Evolutionary conservation across 768 basidiomycete species (phyloP).

Genomic region (Leccinum aurantiacum): DNA sequence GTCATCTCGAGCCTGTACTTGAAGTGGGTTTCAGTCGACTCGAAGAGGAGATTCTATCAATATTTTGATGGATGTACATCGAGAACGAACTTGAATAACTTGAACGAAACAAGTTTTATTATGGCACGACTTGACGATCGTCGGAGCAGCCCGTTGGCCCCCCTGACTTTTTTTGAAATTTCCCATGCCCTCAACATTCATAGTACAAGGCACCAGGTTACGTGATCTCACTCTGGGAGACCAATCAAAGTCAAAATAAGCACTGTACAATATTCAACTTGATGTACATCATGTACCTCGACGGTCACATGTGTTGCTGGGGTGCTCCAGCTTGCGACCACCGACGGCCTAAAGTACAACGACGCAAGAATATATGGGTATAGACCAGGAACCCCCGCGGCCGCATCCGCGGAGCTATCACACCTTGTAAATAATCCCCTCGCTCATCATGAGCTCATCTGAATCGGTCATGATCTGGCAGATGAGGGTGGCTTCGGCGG

Average conservation of each 20-base stretch:
- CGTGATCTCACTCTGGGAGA: no score
- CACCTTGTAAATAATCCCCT: constrained; percentile 83
- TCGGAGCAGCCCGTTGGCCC: no score
- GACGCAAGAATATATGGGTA: not conserved
- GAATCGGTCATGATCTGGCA: constrained; percentile 72
- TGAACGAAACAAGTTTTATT: not conserved
- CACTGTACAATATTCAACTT: no score
- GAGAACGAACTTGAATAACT: not conserved
- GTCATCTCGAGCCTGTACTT: not conserved
- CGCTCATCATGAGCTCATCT: constrained; percentile 82
- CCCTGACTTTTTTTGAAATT: no score
- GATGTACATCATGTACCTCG: no score
- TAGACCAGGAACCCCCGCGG: not conserved
- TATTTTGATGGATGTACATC: not conserved
- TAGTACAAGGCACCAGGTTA: no score
- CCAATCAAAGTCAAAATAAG: no score
- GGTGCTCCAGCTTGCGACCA: not conserved
- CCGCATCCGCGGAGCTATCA: constrained; percentile 32
- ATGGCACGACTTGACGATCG: no score
- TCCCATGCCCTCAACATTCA: no score
- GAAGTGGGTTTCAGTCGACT: not conserved
- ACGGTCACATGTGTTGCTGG: not conserved
- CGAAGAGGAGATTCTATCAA: not conserved
- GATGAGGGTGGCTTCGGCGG: constrained; percentile 72
- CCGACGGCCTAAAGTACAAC: not conserved